Evolutionary conservation across 805 yeast genomes (phyloP).

Genomic region (Nakazawaea sp.): DNA sequence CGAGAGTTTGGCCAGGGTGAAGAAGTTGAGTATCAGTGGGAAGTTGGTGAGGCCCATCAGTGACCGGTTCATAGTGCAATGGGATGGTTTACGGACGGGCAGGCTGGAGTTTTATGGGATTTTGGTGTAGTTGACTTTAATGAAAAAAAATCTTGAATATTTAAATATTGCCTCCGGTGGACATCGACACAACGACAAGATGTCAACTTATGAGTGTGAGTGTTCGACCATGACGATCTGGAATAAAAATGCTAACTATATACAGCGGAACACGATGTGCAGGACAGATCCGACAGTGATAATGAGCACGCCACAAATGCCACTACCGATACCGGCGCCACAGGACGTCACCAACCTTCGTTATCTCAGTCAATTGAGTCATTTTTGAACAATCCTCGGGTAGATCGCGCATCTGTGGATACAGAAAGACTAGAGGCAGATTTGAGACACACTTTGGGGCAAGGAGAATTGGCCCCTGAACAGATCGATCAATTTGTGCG

Average conservation of each 20-base stretch:
- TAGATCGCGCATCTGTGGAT: too few species aligned
- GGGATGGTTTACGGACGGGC: conserved; percentile 59
- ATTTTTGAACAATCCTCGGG: conserved; percentile 2
- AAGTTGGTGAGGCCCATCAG: conserved; percentile 59
- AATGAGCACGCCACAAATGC: too few species aligned
- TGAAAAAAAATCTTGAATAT: not conserved
- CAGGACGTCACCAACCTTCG: conserved; percentile 9
- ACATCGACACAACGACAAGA: not conserved
- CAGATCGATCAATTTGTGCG: conserved; percentile 1
- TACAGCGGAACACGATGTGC: too few species aligned
- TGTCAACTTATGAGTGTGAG: conserved; percentile 11
- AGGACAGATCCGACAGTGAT: too few species aligned
- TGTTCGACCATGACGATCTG: too few species aligned
- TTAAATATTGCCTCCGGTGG: not conserved
- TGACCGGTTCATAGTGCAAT: conserved; percentile 83
- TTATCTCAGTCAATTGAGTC: conserved; percentile 2
- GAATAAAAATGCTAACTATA: too few species aligned
- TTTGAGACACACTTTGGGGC: conserved; percentile 3
- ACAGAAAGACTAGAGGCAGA: too few species aligned
- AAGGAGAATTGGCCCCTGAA: conserved; percentile 5
- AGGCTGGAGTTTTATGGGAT: conserved; percentile 75
- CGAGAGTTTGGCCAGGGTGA: conserved; percentile 84
- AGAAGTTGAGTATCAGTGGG: conserved; percentile 71
- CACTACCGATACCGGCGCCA: too few species aligned
- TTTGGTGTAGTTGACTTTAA: conserved; percentile 43